Percentiles rank a stretch among this genome's conserved stretches.
phyloP scores from a whole-genome alignment of 202 grass and related monocot genomes.

The Brachypodium distachyon region DNA sequence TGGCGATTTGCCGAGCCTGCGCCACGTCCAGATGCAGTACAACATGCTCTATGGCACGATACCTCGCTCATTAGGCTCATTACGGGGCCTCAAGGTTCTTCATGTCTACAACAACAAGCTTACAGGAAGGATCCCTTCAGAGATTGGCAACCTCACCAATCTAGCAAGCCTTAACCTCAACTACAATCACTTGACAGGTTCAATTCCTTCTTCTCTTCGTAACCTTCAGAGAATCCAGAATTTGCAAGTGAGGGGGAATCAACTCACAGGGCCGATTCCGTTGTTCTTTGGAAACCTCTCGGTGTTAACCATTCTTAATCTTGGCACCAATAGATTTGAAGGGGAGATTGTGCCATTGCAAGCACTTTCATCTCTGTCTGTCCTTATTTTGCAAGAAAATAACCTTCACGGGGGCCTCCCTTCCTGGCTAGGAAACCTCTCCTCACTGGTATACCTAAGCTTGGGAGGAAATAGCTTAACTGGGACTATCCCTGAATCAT shows the following conservation, averaged over 20 bases:
- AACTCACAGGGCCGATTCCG: slow-evolving; percentile 8
- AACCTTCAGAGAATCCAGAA: slow-evolving; percentile 16
- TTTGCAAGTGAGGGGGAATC: slow-evolving; percentile 7
- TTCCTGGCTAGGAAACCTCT: slow-evolving; percentile 27
- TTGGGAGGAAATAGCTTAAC: slow-evolving; percentile 29
- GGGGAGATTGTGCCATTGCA: slow-evolving; percentile 16
- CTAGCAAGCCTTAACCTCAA: slow-evolving; percentile 4
- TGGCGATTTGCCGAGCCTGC: background rate
- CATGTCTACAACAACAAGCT: slow-evolving; percentile 12
- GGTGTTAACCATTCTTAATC: slow-evolving; percentile 2
- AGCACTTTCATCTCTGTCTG: background rate
- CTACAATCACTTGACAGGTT: slow-evolving; percentile 20
- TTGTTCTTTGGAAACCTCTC: slow-evolving; percentile 14
- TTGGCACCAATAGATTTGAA: slow-evolving; percentile 8
- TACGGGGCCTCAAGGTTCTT: background rate
- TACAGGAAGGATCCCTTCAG: slow-evolving; percentile 6
- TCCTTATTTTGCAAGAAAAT: background rate
- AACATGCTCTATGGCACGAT: slow-evolving; percentile 7
- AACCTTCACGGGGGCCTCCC: slow-evolving; percentile 21
- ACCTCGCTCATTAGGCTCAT: background rate
- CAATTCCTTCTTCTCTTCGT: slow-evolving; percentile 24
- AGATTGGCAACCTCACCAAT: slow-evolving; percentile 21
- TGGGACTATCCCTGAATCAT: slow-evolving; percentile 25
- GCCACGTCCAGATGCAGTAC: background rate
- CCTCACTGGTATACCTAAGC: slow-evolving; percentile 6